Evolutionary conservation across 2,329 filamentous ascomycete species (phyloP).

Genomic region (Xylariaceae sp.): DNA sequence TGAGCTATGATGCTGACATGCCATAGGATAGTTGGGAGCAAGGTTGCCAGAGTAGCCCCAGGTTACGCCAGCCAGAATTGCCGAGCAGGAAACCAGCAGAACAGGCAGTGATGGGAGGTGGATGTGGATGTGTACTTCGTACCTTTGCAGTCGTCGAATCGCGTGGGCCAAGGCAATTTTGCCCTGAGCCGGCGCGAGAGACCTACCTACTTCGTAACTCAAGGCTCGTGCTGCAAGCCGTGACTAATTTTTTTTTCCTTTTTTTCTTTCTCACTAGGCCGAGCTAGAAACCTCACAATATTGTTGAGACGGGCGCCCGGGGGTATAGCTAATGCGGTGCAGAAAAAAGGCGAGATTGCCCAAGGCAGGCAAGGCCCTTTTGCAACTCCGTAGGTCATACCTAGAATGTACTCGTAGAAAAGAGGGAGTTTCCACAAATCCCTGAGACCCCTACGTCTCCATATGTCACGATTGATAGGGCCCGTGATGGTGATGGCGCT

Average conservation of each 20-base stretch:
- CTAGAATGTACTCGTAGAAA: not conserved
- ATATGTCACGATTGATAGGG: constrained; percentile 8
- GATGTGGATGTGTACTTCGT: constrained; percentile 10
- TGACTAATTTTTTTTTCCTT: constrained; percentile 14
- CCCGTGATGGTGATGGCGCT: not conserved
- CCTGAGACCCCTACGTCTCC: constrained; percentile 8
- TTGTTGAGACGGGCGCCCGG: constrained; percentile 6
- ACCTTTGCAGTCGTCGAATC: constrained; percentile 23
- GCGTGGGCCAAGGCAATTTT: constrained; percentile 20
- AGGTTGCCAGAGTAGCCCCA: constrained; percentile 32
- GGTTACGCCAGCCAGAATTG: constrained; percentile 29
- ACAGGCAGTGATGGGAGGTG: constrained; percentile 12
- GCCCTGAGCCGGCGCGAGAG: constrained; percentile 15
- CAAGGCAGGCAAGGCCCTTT: constrained; percentile 12
- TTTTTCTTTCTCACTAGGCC: constrained; percentile 6
- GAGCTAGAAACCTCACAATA: constrained; percentile 8
- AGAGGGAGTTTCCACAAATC: constrained; percentile 6
- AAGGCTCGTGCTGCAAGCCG: not conserved
- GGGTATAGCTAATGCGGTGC: constrained; percentile 6
- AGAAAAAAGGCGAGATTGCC: not conserved
- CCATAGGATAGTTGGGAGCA: constrained; percentile 31
- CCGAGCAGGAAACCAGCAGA: constrained; percentile 26
- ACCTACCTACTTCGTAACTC: not conserved
- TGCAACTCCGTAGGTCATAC: constrained; percentile 9
- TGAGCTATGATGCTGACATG: constrained; percentile 32